These are phyloP conservation scores for Nigrospora osmanthi DNA, from an alignment of 2,329 filamentous ascomycete genomes.

Conservation along the genomic window DNA sequence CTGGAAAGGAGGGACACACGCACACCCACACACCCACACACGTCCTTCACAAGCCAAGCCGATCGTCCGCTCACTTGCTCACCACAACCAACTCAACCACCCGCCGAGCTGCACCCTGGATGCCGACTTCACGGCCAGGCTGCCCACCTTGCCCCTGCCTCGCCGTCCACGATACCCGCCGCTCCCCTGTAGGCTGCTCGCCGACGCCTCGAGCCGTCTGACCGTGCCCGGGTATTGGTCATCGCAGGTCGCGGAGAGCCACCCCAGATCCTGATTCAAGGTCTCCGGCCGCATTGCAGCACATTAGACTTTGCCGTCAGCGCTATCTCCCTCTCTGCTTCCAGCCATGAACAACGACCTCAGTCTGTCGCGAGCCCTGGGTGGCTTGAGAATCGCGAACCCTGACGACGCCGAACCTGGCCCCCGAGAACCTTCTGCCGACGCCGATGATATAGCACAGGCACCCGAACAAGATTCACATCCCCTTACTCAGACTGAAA, in stretches of 20 bases:
- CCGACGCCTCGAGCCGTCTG: background rate
- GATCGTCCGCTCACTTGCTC: too few relatives aligned
- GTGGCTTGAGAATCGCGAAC: slow-evolving; percentile 93
- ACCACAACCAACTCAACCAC: too few relatives aligned
- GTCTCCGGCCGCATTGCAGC: background rate
- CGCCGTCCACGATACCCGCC: background rate
- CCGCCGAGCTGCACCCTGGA: too few relatives aligned
- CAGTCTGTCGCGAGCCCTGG: slow-evolving; percentile 85
- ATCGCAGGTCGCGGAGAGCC: background rate
- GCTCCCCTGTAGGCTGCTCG: background rate
- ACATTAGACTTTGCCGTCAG: slow-evolving; percentile 3
- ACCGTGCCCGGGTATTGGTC: background rate
- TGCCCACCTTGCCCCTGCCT: too few relatives aligned
- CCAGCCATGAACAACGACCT: slow-evolving; percentile 78
- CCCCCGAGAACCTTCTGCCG: slow-evolving; percentile 19
- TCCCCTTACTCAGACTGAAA: background rate
- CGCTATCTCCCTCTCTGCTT: slow-evolving; percentile 1
- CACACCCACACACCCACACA: too few relatives aligned
- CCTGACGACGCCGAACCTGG: slow-evolving; percentile 62
- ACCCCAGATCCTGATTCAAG: background rate
- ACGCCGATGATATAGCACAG: slow-evolving; percentile 16
- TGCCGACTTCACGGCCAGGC: too few relatives aligned
- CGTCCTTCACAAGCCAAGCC: too few relatives aligned
- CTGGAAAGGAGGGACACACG: too few relatives aligned
- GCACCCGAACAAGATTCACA: background rate